Evolutionary conservation across 495 filamentous ascomycete genomes (phyloP).

Genomic region (Friedmanniomyces simplex): DNA sequence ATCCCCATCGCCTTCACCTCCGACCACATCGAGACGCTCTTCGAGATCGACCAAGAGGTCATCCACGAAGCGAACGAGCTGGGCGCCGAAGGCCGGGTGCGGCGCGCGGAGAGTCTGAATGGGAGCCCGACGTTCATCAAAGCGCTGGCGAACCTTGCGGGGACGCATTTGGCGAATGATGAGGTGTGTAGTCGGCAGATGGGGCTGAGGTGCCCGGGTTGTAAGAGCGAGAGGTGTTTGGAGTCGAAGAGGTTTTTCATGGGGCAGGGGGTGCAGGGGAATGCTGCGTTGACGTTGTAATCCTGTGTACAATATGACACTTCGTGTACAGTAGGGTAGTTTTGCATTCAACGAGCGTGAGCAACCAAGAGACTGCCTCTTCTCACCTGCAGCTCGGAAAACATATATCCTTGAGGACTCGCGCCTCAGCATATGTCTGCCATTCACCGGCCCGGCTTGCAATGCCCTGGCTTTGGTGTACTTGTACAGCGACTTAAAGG

Average conservation of each 20-base stretch:
- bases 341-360: no score
- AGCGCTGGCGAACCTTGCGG: conserved; percentile 79
- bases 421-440: no score
- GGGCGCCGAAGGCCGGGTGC: conserved; percentile 46
- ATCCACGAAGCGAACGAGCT: conserved; percentile 79
- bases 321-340: no score
- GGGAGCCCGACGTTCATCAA: conserved; percentile 84
- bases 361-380: no score
- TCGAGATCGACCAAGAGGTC: conserved; percentile 90
- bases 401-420: no score
- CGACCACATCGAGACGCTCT: conserved; percentile 97
- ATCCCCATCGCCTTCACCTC: conserved; percentile 97
- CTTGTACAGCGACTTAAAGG: no score
- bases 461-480: no score
- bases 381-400: no score
- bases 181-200: conserved; percentile 69
- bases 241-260: conserved; percentile 90
- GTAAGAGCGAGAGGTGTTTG: conserved; percentile 77
- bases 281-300: conserved; percentile 18
- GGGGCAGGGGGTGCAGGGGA: conserved; percentile 31
- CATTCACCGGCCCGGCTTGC: no score
- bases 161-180: conserved; percentile 61
- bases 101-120: conserved; percentile 88
- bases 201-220: conserved; percentile 85
- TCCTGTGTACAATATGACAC: not conserved